phyloP scores from a whole-genome alignment of 2,329 filamentous ascomycete species.

The Claviceps humidiphila region DNA sequence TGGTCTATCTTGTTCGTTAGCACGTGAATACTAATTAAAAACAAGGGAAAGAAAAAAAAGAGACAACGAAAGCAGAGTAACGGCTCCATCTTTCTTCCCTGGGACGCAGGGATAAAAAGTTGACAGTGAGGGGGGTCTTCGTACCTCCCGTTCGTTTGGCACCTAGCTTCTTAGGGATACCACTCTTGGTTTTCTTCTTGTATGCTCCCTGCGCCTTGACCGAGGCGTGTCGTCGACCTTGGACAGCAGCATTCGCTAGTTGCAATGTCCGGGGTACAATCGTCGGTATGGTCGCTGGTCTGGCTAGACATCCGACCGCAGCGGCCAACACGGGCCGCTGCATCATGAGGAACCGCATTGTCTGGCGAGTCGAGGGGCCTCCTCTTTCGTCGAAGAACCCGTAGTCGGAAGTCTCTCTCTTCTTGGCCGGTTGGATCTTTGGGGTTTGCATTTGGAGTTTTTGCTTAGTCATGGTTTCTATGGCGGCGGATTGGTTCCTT shows the following conservation, averaged over 20 bases:
- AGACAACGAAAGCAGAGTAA: not conserved
- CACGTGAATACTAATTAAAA: not conserved
- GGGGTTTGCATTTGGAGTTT: slow-evolving; percentile 5
- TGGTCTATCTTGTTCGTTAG: slow-evolving; percentile 46
- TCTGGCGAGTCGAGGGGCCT: slow-evolving; percentile 7
- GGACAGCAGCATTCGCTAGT: slow-evolving; percentile 27
- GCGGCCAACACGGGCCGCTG: slow-evolving; percentile 33
- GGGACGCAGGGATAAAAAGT: not conserved
- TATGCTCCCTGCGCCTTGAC: slow-evolving; percentile 55
- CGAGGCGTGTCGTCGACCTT: slow-evolving; percentile 40
- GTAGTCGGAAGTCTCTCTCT: not conserved
- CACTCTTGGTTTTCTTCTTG: slow-evolving; percentile 49
- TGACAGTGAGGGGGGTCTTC: slow-evolving; percentile 14
- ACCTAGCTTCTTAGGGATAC: slow-evolving; percentile 69
- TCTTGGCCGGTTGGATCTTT: too few species aligned
- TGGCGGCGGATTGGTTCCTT: not conserved
- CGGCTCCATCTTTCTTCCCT: too few species aligned
- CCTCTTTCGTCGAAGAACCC: not conserved
- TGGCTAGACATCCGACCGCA: slow-evolving; percentile 9
- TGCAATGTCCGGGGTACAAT: slow-evolving; percentile 10
- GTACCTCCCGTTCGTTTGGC: slow-evolving; percentile 83
- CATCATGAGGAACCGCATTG: slow-evolving; percentile 33
- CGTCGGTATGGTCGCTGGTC: not conserved
- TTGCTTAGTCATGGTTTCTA: not conserved
- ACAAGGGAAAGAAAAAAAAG: not conserved